phyloP scores from a whole-genome alignment of 2,329 filamentous ascomycete genomes.

The Trichophyton mentagrophytes region DNA sequence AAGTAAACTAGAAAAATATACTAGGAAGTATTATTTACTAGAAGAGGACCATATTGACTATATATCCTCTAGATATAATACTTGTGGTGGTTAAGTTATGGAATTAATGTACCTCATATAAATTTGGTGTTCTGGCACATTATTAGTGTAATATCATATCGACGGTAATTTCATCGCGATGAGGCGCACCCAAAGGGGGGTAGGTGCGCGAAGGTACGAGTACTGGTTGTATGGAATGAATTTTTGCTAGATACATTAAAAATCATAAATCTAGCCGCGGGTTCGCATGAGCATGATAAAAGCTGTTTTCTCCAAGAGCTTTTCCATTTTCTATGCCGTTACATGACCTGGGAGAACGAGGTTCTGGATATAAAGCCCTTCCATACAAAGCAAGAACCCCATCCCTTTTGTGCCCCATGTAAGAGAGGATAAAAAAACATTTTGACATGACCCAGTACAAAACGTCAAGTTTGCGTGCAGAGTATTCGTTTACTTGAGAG shows the following conservation, averaged over 20 bases:
- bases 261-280: constrained; percentile 4
- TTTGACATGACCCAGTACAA: constrained; percentile 8
- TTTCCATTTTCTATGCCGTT: constrained; percentile 1
- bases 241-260: constrained; percentile 7
- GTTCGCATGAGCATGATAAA: not conserved
- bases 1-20: no score
- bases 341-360: not conserved
- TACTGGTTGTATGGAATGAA: constrained; percentile 2
- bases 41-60: no score
- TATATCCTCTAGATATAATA: not conserved
- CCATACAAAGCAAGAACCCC: constrained; percentile 4
- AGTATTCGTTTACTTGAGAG: constrained; percentile 69
- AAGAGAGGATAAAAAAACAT: constrained; percentile 3
- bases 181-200: no score
- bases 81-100: no score
- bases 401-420: not conserved
- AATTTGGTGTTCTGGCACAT: no score
- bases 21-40: no score
- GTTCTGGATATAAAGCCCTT: constrained; percentile 5
- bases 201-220: no score
- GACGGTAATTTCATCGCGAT: no score
- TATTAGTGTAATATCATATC: no score
- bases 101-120: no score
- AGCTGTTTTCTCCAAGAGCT: not conserved
- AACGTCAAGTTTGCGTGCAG: constrained; percentile 4